A percentile compares a stretch with the other conserved stretches of the same genome.
phyloP scores from a whole-genome alignment of 345 rosid species.

The Ceriops zippeliana region DNA sequence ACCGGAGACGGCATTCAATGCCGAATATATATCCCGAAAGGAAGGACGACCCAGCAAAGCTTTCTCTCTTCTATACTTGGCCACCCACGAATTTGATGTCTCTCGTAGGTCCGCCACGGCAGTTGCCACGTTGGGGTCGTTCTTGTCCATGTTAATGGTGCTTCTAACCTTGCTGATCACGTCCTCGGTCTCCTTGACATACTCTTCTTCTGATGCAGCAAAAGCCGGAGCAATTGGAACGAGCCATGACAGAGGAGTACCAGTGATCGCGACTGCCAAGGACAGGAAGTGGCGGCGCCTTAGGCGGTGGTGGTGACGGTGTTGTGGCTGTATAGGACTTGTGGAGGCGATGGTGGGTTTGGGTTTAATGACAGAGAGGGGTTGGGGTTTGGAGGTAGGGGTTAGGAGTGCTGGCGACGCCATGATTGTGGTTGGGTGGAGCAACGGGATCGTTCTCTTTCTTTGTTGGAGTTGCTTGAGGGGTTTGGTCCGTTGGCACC shows the following conservation, averaged over 20 bases:
- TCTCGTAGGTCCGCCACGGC: conserved; percentile 80
- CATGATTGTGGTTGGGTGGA: conserved; percentile 34
- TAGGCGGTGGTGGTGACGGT: conserved; percentile 19
- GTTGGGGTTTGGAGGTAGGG: conserved; percentile 44
- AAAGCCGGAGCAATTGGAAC: conserved; percentile 37
- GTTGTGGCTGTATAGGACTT: conserved; percentile 44
- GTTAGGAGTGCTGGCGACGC: conserved; percentile 69
- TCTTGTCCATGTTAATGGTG: conserved; percentile 67
- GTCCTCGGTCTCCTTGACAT: conserved; percentile 66
- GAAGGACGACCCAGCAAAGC: conserved; percentile 72
- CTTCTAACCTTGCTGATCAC: conserved; percentile 73
- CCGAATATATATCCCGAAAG: conserved; percentile 81
- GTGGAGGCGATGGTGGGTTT: conserved; percentile 13
- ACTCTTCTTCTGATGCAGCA: conserved; percentile 63
- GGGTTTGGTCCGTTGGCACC: conserved; percentile 8
- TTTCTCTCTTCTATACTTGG: conserved; percentile 92
- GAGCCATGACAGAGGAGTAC: conserved; percentile 17
- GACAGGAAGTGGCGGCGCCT: conserved; percentile 60
- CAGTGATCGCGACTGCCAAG: conserved; percentile 24
- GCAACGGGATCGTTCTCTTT: not conserved
- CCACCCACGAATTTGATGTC: conserved; percentile 83
- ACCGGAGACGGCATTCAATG: conserved; percentile 84
- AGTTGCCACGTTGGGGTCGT: conserved; percentile 67
- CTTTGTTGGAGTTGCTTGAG: too few relatives aligned
- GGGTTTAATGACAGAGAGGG: conserved; percentile 26